These are phyloP conservation scores for Lotus japonicus DNA, from an alignment of 306 rosid species.

Conservation along the genomic window DNA sequence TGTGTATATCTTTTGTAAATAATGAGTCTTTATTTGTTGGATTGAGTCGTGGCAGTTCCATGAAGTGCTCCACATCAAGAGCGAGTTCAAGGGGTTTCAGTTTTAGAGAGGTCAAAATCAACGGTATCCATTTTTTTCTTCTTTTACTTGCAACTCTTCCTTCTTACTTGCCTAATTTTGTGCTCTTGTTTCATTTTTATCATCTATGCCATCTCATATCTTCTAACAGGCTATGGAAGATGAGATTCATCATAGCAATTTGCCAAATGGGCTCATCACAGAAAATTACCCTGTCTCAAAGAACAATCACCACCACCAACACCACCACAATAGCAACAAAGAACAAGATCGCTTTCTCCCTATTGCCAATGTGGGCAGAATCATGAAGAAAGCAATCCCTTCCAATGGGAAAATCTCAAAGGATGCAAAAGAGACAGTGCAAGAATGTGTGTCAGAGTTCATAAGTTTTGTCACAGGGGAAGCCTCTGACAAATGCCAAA, in stretches of 20 bases:
- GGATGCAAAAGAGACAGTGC: constrained; percentile 62
- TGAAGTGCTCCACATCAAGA: constrained; percentile 25
- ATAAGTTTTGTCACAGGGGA: constrained; percentile 60
- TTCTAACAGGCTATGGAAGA: constrained; percentile 32
- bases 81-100: constrained; percentile 45
- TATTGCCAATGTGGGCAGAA: constrained; percentile 63
- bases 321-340: constrained; percentile 20
- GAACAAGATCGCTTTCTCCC: constrained; percentile 73
- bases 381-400: constrained; percentile 57
- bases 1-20: background rate
- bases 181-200: constrained; percentile 28
- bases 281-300: constrained; percentile 41
- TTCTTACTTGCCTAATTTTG: constrained; percentile 39
- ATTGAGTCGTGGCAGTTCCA: constrained; percentile 29
- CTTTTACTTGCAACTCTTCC: too few species aligned
- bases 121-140: constrained; percentile 13
- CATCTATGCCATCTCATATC: constrained; percentile 1
- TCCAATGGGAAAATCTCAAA: constrained; percentile 56
- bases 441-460: constrained; percentile 66
- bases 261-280: constrained; percentile 35
- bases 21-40: background rate
- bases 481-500: constrained; percentile 57
- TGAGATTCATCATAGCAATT: constrained; percentile 29
- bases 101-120: constrained; percentile 8
- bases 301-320: background rate